Base-by-base conservation (phyloP, 129 eudicot genomes). In the Artemisia annua region DNA sequence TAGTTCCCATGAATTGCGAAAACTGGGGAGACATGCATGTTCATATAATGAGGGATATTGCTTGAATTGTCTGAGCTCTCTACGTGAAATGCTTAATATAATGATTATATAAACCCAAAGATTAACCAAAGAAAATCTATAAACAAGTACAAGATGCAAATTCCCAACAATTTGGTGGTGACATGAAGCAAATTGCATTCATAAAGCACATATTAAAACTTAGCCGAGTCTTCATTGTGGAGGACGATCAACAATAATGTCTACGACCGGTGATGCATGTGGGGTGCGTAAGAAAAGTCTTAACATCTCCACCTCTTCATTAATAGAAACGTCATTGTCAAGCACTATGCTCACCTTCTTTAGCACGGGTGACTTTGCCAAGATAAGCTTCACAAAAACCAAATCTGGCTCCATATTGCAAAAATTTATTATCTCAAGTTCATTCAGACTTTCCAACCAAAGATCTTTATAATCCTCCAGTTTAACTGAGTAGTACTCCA, bases 361-460 rank as follows among this genome's bases (percentile, higher is more conserved):
- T 3, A 69, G 44, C 18, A 59, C 8, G 17, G 39, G 65, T 24
- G 65, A 59, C 44, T 35, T 65, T n/a, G n/a, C n/a, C n/a, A n/a
- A n/a, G n/a, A n/a, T n/a, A n/a, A n/a, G n/a, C n/a, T n/a, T n/a
- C n/a, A n/a, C 65, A 24, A 24, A 59, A n/a, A 24, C 65, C 65
- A 59, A 24, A 9, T 59, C 65, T 20, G 39, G 18, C 18, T 14
- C 19, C 65, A 2, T 3, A 35, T 22, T 24, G 17, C 2, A 1
- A 6, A 59, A 20, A 24, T 59, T 15, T 20, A 59, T 15, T 20
- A 59, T 24, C 65, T 59, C 13, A 1, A 59, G 12, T 24, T 59
- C 65, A 11, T 59, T 59, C 16, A 59, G 65, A 59, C 26, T 14
- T 16, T 22, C 39, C 65, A 59, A 59, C 65, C 65, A 20, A 24